Base-by-base conservation (phyloP, 2,329 filamentous ascomycete species). In the Colletotrichum noveboracense region DNA sequence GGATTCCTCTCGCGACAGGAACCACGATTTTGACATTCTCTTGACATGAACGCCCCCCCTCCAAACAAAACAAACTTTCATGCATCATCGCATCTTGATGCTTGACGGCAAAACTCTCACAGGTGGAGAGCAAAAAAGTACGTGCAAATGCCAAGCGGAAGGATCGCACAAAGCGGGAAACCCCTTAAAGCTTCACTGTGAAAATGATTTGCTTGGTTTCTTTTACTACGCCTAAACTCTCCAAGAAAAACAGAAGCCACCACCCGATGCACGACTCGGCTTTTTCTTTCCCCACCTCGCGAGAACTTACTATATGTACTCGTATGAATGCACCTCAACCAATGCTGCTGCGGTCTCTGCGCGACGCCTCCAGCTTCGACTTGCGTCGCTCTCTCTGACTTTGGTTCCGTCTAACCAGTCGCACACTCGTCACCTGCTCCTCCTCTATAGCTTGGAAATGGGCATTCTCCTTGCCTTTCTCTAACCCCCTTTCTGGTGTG, bases 381-480 rank as follows among this genome's bases (percentile, higher is more conserved):
- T 73, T 77, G 28, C 75, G 71, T 32, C 62, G 61, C 60, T 77
- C 77, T 28, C 75, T 75, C 56, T 77, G 72, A 18, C 66, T 72
- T 28, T 77, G 60, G 34, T 76, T 69, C 14, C 72, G 72, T 48
- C 67, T 71, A 18, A 78, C 75, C 65, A 78, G 72, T 52, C 75
- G 69, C 10, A 78, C 72, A 36, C 77, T 78, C 16, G 77, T 78
- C 60, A 76, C 67, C n/a, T 24, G 66, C 52, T 36, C 71, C 18
- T 36, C 26, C 18, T 32, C n/a, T 38, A 62, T 21, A 62, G 43
- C 34, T 34, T 43, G 32, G 5, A 5, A 38, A 24, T 21, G 21
- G 26, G 7, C n/a, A 14, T 26, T 66, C 28, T 26, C 34, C 18
- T 34, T 65, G 28, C 43, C 21, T 48, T 30, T 60, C 16, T 32